Conservation (phyloP, 192 early-diverging fungal genomes). For the Entomortierella lignicola region DNA sequence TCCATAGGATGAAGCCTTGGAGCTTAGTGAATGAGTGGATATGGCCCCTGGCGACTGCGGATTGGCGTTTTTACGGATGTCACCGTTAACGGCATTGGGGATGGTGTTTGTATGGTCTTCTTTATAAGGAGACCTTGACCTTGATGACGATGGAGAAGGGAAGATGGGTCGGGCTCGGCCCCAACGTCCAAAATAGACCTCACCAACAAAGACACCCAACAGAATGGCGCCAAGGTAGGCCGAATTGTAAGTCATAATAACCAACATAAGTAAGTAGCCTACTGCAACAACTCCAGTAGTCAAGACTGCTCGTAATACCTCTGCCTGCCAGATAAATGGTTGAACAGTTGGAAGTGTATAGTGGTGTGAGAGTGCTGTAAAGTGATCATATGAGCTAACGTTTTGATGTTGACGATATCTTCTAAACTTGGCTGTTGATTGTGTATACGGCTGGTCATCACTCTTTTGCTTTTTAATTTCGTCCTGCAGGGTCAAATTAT, state of each 20-base stretch:
- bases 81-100: not conserved
- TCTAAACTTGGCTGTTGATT: too few species aligned
- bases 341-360: slow-evolving; percentile 49
- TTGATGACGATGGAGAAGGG: slow-evolving; percentile 3
- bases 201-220: slow-evolving; percentile 62
- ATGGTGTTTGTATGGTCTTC: not conserved
- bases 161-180: slow-evolving; percentile 36
- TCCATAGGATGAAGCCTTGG: slow-evolving; percentile 12
- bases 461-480: too few species aligned
- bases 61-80: not conserved
- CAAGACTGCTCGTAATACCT: slow-evolving; percentile 56
- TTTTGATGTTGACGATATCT: not conserved
- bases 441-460: too few species aligned
- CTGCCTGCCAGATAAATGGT: slow-evolving; percentile 58
- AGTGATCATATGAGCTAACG: not conserved
- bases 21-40: slow-evolving; percentile 3
- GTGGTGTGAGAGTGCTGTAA: not conserved
- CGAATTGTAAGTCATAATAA: slow-evolving; percentile 65
- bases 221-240: slow-evolving; percentile 61
- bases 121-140: not conserved
- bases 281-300: slow-evolving; percentile 48
- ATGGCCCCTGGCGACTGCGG: not conserved
- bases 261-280: slow-evolving; percentile 64
- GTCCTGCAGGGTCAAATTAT: too few species aligned
- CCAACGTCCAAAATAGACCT: slow-evolving; percentile 63